Evolutionary conservation across 140 eudicot genomes (phyloP), one percentile per base, ranked within the genome.

Genomic region (Stevia rebaudiana): DNA sequence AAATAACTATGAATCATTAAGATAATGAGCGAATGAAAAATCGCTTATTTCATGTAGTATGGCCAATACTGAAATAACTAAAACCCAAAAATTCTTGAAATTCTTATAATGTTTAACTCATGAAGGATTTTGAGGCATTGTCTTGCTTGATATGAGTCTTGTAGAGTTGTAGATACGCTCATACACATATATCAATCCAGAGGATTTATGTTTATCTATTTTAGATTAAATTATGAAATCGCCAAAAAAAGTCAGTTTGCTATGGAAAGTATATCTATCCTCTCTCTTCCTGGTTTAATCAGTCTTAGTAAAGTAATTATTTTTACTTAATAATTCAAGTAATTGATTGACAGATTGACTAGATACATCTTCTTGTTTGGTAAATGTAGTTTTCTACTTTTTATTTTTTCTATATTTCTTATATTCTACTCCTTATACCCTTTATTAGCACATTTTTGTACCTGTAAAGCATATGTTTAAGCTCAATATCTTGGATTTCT

Each of bases 311-410:
- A 30, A 55, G 53, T 61, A 55, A 24, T 18, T 6, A 3, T 30
- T 73, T 16, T 46, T 57, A 73, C 62, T 37, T 37, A 35, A 22
- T 24, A 28, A 42, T 21, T 55, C 46, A 53, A 65, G 13, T 36
- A 3, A 22, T 15, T 74, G 36, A 46, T 65, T 43, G 51, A 33
- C 16, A 65, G 36, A 46, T 65, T 43, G 51, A 44, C 16, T 65
- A 33, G 25, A 30, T 4, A 5, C 43, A 35, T 1, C 35, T 43
- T 4, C 3, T 57, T 57, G 68, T 74, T 74, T 57, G 74, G 63
- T 57, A 57, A 36, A 53, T 36, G 63, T 67, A 44, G 36, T 48
- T 67, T 43, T 65, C 78, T 47, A 44, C 62, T 23, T 56, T 16
- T 16, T 46, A 44, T 68, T 8, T 65, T 11, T 31, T 11, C 10